A percentile compares a stretch with the other conserved stretches of the same genome.
Conservation (phyloP, 352 stramenopile genomes). For the Phytopythium oedochilum region DNA sequence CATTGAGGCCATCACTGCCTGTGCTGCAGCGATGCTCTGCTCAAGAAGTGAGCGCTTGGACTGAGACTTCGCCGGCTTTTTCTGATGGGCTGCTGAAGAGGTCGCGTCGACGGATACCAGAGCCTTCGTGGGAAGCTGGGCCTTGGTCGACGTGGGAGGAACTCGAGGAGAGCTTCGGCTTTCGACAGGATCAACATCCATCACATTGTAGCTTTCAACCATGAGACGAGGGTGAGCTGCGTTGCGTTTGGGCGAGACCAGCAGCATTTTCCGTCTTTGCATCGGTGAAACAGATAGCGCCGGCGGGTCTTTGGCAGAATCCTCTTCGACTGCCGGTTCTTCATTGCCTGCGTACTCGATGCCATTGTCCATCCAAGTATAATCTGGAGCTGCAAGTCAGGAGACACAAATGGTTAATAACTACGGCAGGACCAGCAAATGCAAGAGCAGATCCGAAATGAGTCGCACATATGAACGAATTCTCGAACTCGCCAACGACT, state of each 20-base stretch:
- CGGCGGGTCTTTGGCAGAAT: not conserved
- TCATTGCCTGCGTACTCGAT: not conserved
- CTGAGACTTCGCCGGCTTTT: conserved; percentile 2
- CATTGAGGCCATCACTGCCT: conserved; percentile 9
- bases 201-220: conserved; percentile 7
- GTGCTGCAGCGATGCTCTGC: conserved; percentile 10
- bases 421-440: not conserved
- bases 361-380: not conserved
- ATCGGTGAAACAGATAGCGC: not conserved
- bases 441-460: no score
- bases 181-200: not conserved
- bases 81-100: not conserved
- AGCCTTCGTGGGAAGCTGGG: not conserved
- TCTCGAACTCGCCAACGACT: not conserved
- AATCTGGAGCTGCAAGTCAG: not conserved
- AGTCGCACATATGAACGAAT: conserved; percentile 2
- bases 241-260: not conserved
- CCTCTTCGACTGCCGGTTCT: not conserved
- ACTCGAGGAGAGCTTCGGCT: not conserved
- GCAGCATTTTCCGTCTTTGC: not conserved
- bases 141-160: not conserved
- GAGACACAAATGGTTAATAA: not conserved
- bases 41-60: conserved; percentile 9
- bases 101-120: no score
- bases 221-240: not conserved